These are phyloP conservation scores for Xylariaceae sp. DNA, from an alignment of 2,329 filamentous ascomycete species.

Conservation along the genomic window DNA sequence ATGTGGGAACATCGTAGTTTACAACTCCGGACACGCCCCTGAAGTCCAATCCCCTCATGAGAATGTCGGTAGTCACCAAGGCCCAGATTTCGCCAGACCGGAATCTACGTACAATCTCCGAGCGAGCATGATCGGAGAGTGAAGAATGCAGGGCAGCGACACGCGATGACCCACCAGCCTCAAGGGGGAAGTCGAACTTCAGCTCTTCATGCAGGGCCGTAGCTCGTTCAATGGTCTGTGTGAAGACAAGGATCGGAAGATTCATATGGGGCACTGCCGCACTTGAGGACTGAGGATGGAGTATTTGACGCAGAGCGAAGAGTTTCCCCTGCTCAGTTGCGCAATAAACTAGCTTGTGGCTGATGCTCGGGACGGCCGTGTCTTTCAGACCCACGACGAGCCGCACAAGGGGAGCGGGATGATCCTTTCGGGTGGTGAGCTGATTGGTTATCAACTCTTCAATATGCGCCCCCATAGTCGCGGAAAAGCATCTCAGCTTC, in stretches of 20 bases:
- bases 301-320: conserved; percentile 79
- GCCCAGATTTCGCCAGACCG: conserved; percentile 92
- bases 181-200: conserved; percentile 85
- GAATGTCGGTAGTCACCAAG: conserved; percentile 88
- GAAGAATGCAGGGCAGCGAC: conserved; percentile 89
- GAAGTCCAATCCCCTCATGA: conserved; percentile 91
- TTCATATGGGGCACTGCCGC: conserved; percentile 58
- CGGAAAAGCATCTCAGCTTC: conserved; percentile 82
- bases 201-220: conserved; percentile 83
- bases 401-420: conserved; percentile 58
- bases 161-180: conserved; percentile 76
- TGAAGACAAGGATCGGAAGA: conserved; percentile 91
- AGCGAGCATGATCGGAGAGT: conserved; percentile 68
- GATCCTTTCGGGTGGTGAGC: conserved; percentile 50
- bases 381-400: conserved; percentile 96
- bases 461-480: conserved; percentile 92
- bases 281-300: conserved; percentile 63
- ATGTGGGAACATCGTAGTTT: conserved; percentile 96
- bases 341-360: conserved; percentile 83
- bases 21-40: conserved; percentile 91
- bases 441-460: conserved; percentile 71
- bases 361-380: conserved; percentile 85
- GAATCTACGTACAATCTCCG: conserved; percentile 82
- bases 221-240: conserved; percentile 89
- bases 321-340: conserved; percentile 93